Percentiles rank a stretch among this genome's conserved stretches.
phyloP scores from a whole-genome alignment of 2,329 filamentous ascomycete species.

The Metarhizium guizhouense region DNA sequence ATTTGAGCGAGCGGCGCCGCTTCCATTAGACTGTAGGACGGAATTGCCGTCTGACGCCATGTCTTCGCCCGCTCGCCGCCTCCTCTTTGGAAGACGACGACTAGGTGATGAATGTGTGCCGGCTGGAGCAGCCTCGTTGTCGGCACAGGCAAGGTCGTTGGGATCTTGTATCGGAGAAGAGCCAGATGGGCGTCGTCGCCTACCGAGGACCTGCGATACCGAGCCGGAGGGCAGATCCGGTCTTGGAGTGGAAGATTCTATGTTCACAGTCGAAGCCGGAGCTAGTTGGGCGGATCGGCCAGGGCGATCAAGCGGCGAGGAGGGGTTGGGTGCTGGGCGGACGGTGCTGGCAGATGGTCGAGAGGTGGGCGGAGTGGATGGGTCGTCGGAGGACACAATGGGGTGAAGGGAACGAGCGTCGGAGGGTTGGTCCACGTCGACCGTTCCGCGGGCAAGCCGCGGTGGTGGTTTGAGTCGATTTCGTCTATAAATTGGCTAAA shows the following conservation, averaged over 20 bases:
- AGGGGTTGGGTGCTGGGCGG: conserved; percentile 29
- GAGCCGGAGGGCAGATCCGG: conserved; percentile 16
- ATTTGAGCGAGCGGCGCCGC: conserved; percentile 27
- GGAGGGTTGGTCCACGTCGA: conserved; percentile 31
- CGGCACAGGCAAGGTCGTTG: conserved; percentile 14
- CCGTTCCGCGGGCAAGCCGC: conserved; percentile 32
- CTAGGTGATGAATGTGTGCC: conserved; percentile 7
- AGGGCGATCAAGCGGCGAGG: conserved; percentile 14
- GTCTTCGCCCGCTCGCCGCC: conserved; percentile 45
- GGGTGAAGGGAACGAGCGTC: conserved; percentile 21
- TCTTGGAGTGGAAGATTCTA: conserved; percentile 27
- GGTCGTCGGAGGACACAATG: conserved; percentile 50
- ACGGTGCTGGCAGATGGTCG: conserved; percentile 38
- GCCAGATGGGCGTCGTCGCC: conserved; percentile 41
- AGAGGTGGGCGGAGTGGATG: conserved; percentile 47
- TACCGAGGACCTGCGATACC: conserved; percentile 38
- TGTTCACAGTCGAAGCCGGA: conserved; percentile 28
- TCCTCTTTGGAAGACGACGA: conserved; percentile 31
- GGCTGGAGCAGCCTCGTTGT: conserved; percentile 12
- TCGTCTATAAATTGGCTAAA: conserved; percentile 1
- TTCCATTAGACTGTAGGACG: conserved; percentile 46
- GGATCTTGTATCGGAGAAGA: conserved; percentile 26
- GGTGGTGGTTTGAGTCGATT: conserved; percentile 13
- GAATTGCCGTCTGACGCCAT: conserved; percentile 56
- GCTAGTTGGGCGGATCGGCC: conserved; percentile 16